Percentiles rank a stretch among this genome's conserved stretches.
Conservation (phyloP, 257 asterid species). For the Solanum paucissectum region DNA sequence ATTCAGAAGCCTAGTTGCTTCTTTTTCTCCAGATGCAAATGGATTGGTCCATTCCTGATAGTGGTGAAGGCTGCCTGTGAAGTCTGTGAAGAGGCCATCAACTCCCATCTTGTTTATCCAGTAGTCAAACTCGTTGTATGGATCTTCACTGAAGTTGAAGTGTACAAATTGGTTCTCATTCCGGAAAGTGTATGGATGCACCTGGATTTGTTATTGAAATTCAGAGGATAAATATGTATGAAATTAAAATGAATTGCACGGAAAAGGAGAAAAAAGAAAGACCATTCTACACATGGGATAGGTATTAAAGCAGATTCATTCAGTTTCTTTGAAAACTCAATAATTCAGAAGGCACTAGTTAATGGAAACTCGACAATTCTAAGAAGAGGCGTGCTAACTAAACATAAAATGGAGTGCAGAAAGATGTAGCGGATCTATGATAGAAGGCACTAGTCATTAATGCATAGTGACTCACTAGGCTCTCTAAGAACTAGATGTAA, state of each 20-base stretch:
- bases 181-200: conserved; percentile 84
- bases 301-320: neutral
- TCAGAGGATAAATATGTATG: neutral
- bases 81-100: conserved; percentile 92
- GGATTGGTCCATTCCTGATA: conserved; percentile 77
- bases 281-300: neutral
- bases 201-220: conserved; percentile 32
- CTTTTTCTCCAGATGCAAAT: conserved; percentile 32
- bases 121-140: conserved; percentile 64
- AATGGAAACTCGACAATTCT: neutral
- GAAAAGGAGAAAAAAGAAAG: neutral
- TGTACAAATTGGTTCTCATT: conserved; percentile 72
- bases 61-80: conserved; percentile 81
- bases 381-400: neutral
- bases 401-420: neutral
- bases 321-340: neutral
- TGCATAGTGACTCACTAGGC: neutral
- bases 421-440: neutral
- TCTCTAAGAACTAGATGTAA: neutral
- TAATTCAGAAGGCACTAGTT: neutral
- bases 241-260: neutral
- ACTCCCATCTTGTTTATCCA: conserved; percentile 76
- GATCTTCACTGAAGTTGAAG: conserved; percentile 86
- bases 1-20: conserved; percentile 38
- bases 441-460: neutral